These are phyloP conservation scores for Brassica nigra DNA, from an alignment of 345 rosid genomes.

Conservation along the genomic window DNA sequence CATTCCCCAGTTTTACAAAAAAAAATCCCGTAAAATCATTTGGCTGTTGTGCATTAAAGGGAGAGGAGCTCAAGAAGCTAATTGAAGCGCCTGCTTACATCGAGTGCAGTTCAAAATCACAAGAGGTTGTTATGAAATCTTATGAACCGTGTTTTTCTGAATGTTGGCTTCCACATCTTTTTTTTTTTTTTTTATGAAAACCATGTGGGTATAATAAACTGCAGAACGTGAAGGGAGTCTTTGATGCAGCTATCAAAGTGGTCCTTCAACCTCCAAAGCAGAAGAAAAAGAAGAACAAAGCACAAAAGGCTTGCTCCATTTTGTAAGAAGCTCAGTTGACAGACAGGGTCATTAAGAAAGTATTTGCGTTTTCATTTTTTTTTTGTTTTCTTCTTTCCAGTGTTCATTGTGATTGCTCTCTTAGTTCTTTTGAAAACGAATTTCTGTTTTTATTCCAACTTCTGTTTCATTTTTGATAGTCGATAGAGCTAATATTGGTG, in stretches of 20 bases:
- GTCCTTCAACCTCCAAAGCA: slow-evolving; percentile 93
- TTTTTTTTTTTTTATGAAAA: background rate
- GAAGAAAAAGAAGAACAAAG: slow-evolving; percentile 87
- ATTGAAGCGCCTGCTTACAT: slow-evolving; percentile 82
- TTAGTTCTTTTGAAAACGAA: slow-evolving; percentile 15
- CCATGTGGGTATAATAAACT: background rate
- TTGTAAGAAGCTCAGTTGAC: slow-evolving; percentile 49
- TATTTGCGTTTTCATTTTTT: slow-evolving; percentile 26
- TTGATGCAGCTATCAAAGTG: slow-evolving; percentile 87
- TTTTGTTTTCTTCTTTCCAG: slow-evolving; percentile 6
- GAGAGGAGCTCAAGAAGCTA: slow-evolving; percentile 86
- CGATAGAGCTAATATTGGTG: slow-evolving; percentile 1
- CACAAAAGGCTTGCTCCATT: slow-evolving; percentile 83
- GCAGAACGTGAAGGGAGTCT: slow-evolving; percentile 95
- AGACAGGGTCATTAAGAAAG: slow-evolving; percentile 7
- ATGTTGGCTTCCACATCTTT: background rate
- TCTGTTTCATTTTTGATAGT: background rate
- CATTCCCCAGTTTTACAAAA: background rate
- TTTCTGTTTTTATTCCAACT: slow-evolving; percentile 14
- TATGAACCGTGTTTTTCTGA: background rate
- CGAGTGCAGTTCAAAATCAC: slow-evolving; percentile 91
- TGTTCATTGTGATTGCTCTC: slow-evolving; percentile 17
- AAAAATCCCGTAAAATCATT: background rate
- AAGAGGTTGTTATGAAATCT: slow-evolving; percentile 61
- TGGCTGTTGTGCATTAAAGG: slow-evolving; percentile 43